Evolutionary conservation across 2,329 filamentous ascomycete species (phyloP).

Genomic region (Coniella lustricola): DNA sequence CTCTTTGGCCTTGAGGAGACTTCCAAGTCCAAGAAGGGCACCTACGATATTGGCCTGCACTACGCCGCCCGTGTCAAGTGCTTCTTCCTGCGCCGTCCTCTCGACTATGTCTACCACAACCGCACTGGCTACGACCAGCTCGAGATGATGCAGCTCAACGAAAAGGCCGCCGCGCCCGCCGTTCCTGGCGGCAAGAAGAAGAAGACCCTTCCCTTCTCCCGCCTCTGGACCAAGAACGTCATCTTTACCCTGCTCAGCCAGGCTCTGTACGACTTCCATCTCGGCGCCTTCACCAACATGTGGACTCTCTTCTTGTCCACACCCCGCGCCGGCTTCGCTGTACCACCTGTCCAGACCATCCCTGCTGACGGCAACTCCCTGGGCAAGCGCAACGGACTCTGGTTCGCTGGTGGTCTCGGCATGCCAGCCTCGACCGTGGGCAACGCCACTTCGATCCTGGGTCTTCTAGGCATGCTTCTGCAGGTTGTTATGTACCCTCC

Average conservation of each 20-base stretch:
- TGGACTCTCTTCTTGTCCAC: constrained; percentile 65
- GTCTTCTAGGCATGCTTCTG: constrained; percentile 60
- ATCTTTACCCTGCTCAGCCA: constrained; percentile 52
- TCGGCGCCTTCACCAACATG: constrained; percentile 60
- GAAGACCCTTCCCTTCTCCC: constrained; percentile 28
- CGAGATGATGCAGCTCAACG: constrained; percentile 14
- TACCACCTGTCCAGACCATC: constrained; percentile 15
- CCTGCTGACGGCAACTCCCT: constrained; percentile 22
- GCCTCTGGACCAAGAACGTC: constrained; percentile 41
- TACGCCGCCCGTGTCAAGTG: constrained; percentile 27
- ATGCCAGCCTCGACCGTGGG: constrained; percentile 62
- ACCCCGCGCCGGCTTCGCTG: constrained; percentile 37
- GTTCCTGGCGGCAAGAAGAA: constrained; percentile 8
- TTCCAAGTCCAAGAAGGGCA: constrained; percentile 36
- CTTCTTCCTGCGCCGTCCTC: constrained; percentile 13
- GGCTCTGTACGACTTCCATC: constrained; percentile 65
- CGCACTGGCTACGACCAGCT: constrained; percentile 27
- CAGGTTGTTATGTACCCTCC: constrained; percentile 63
- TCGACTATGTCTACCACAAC: constrained; percentile 23
- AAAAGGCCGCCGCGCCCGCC: constrained; percentile 4
- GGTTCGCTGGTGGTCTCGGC: constrained; percentile 60
- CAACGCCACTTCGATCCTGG: constrained; percentile 61
- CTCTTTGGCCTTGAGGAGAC: constrained; percentile 59
- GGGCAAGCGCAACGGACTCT: constrained; percentile 33
- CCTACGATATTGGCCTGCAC: constrained; percentile 38